A percentile compares a stretch with the other conserved stretches of the same genome.
Conservation (phyloP, 331 rosid genomes). For the Spiraea crenata region DNA sequence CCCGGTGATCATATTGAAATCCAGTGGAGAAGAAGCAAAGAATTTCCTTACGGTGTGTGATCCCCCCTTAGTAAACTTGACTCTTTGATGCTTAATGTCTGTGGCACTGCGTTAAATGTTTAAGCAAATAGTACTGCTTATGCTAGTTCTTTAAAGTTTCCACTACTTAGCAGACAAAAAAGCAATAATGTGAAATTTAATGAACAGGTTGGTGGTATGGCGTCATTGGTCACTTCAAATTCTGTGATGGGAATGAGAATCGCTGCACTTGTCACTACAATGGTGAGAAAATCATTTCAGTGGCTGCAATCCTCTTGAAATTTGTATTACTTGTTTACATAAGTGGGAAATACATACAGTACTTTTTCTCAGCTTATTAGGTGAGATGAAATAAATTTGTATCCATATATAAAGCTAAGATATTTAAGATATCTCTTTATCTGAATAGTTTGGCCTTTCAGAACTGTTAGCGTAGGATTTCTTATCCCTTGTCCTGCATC, state of each 20-base stretch:
- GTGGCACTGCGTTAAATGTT: neutral
- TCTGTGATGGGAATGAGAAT: conserved; percentile 47
- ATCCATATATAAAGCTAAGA: neutral
- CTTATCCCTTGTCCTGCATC: neutral
- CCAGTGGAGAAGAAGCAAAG: conserved; percentile 91
- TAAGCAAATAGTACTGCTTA: neutral
- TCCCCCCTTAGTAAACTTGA: neutral
- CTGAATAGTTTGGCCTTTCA: neutral
- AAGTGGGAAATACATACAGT: neutral
- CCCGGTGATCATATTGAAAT: conserved; percentile 91
- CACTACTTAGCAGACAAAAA: neutral
- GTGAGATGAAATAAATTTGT: neutral
- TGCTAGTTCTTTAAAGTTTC: neutral
- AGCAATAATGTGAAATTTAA: conserved; percentile 7
- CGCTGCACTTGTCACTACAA: conserved; percentile 51
- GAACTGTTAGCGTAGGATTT: neutral
- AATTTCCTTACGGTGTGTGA: conserved; percentile 70
- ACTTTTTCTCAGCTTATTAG: neutral
- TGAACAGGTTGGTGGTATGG: conserved; percentile 94
- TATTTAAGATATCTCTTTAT: neutral
- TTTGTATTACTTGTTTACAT: neutral
- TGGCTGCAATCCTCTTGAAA: neutral
- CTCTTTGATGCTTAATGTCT: neutral
- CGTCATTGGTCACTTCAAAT: conserved; percentile 60
- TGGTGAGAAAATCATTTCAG: conserved; percentile 47